Percentiles rank a stretch among this genome's conserved stretches.
phyloP scores from a whole-genome alignment of 2,329 filamentous ascomycete genomes.

The Phyllosticta citrichinensis region DNA sequence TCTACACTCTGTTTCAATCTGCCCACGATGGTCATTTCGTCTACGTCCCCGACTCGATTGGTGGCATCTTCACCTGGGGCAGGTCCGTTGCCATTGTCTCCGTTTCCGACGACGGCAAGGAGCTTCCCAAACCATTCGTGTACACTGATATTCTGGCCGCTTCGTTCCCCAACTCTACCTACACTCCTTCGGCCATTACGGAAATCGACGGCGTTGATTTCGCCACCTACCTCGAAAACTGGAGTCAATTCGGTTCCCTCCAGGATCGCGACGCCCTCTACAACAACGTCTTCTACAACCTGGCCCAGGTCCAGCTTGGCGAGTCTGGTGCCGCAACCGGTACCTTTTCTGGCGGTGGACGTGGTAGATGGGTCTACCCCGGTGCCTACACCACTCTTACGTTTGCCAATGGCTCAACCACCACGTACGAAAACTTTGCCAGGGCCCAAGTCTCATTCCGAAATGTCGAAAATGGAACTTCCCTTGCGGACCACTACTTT shows the following conservation, averaged over 20 bases:
- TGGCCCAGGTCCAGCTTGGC: constrained; percentile 35
- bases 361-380: constrained; percentile 33
- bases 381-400: constrained; percentile 33
- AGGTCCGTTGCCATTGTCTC: constrained; percentile 46
- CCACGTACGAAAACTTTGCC: constrained; percentile 34
- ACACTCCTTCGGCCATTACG: constrained; percentile 39
- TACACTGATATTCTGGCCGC: constrained; percentile 38
- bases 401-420: constrained; percentile 36
- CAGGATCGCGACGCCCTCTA: constrained; percentile 51
- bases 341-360: constrained; percentile 35
- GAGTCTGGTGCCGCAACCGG: constrained; percentile 31
- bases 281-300: constrained; percentile 39
- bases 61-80: constrained; percentile 41
- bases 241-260: constrained; percentile 37
- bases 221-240: constrained; percentile 38
- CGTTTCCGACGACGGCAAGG: constrained; percentile 47
- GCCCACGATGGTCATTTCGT: constrained; percentile 58
- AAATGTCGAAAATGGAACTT: constrained; percentile 29
- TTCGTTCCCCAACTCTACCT: constrained; percentile 30
- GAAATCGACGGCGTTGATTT: constrained; percentile 50
- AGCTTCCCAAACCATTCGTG: constrained; percentile 48
- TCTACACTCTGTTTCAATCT: constrained; percentile 41
- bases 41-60: constrained; percentile 45
- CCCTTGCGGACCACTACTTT: constrained; percentile 31
- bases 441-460: constrained; percentile 31